A percentile compares a stretch with the other conserved stretches of the same genome.
Evolutionary conservation across 2,329 filamentous ascomycete species (phyloP).

Genomic region (Xylariomycetidae sp.): DNA sequence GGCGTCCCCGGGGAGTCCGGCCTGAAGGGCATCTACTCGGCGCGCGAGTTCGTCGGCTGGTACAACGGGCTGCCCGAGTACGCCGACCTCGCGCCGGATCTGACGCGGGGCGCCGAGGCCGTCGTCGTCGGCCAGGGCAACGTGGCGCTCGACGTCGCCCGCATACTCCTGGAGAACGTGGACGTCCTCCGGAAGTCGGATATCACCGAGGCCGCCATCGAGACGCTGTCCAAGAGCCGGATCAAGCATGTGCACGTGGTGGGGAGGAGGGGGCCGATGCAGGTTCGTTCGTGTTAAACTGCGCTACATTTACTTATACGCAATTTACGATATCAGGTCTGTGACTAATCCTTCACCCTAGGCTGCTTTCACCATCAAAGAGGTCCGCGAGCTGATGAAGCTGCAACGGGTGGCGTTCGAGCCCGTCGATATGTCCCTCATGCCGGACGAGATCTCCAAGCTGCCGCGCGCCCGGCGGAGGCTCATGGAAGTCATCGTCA

Average conservation of each 20-base stretch:
- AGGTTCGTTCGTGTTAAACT: slow-evolving; percentile 62
- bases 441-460: slow-evolving; percentile 63
- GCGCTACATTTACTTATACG: too few species aligned
- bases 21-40: slow-evolving; percentile 75
- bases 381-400: slow-evolving; percentile 81
- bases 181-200: slow-evolving; percentile 75
- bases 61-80: slow-evolving; percentile 93
- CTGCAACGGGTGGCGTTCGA: slow-evolving; percentile 68
- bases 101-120: slow-evolving; percentile 73
- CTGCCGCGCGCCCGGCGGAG: slow-evolving; percentile 72
- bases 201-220: slow-evolving; percentile 80
- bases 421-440: slow-evolving; percentile 59
- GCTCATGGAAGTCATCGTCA: slow-evolving; percentile 74
- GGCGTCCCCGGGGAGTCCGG: slow-evolving; percentile 73
- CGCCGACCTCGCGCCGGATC: slow-evolving; percentile 64
- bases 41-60: slow-evolving; percentile 93
- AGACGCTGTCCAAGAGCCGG: slow-evolving; percentile 65
- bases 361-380: slow-evolving; percentile 94
- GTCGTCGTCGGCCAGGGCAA: slow-evolving; percentile 93
- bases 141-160: slow-evolving; percentile 88
- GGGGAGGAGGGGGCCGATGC: slow-evolving; percentile 81
- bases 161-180: slow-evolving; percentile 75
- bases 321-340: too few species aligned
- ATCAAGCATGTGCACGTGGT: slow-evolving; percentile 82
- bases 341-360: slow-evolving; percentile 29